Evolutionary conservation across 306 rosid genomes (phyloP).

Genomic region (Delonix regia): DNA sequence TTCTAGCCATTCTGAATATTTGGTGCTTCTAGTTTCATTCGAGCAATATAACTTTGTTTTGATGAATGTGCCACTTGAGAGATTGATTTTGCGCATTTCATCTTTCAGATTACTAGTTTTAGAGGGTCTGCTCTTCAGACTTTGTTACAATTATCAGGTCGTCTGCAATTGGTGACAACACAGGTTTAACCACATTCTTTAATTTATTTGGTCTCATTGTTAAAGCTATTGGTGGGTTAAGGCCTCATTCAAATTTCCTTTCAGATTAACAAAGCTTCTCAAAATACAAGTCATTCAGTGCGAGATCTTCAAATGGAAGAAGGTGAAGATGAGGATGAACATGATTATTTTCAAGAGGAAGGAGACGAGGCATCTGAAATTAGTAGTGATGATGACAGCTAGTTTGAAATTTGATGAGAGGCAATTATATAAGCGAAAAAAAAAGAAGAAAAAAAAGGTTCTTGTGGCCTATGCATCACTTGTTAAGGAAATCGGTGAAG

Average conservation of each 20-base stretch:
- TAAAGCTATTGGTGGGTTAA: conserved; percentile 30
- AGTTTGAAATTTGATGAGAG: conserved; percentile 36
- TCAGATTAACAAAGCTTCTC: conserved; percentile 77
- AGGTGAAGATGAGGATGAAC: conserved; percentile 60
- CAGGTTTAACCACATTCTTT: conserved; percentile 58
- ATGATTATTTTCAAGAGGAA: conserved; percentile 58
- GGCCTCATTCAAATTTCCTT: conserved; percentile 15
- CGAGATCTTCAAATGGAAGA: conserved; percentile 46
- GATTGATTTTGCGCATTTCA: conserved; percentile 21
- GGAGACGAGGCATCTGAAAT: conserved; percentile 76
- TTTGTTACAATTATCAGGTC: conserved; percentile 80
- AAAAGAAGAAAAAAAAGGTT: background rate
- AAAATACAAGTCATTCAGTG: conserved; percentile 39
- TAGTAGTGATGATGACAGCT: conserved; percentile 73
- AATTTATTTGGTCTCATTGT: background rate
- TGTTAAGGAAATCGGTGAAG: conserved; percentile 4
- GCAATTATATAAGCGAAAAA: conserved; percentile 27
- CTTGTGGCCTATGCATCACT: conserved; percentile 17
- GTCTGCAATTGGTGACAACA: conserved; percentile 78
- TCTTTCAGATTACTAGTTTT: conserved; percentile 58
- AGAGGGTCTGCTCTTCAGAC: conserved; percentile 70
- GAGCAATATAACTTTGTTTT: conserved; percentile 6
- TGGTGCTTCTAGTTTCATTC: conserved; percentile 7
- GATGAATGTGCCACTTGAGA: conserved; percentile 8
- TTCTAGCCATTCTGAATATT: conserved; percentile 12